Conservation (phyloP, 495 filamentous ascomycete species). For the Annulohypoxylon moriforme region DNA sequence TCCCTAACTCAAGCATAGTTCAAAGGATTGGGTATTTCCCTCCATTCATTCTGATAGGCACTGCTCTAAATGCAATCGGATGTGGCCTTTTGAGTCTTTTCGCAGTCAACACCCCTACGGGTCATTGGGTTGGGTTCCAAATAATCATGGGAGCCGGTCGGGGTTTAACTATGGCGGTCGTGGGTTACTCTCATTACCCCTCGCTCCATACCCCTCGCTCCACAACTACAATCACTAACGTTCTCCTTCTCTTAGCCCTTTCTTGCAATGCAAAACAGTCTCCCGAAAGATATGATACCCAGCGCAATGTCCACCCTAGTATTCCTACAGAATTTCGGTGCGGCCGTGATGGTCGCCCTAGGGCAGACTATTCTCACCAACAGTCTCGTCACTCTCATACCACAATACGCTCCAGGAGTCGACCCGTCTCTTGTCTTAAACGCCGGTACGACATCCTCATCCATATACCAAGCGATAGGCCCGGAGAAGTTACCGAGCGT, state of each 20-base stretch:
- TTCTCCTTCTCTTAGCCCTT: neutral
- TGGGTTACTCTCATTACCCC: neutral
- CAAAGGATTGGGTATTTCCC: conserved; percentile 59
- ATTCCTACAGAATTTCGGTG: conserved; percentile 49
- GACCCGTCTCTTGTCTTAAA: conserved; percentile 44
- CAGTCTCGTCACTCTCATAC: conserved; percentile 34
- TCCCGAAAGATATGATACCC: conserved; percentile 35
- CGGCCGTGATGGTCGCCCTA: conserved; percentile 48
- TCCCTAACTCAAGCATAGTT: conserved; percentile 12
- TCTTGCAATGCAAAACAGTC: conserved; percentile 46
- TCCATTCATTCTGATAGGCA: conserved; percentile 57
- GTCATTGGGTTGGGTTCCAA: conserved; percentile 70
- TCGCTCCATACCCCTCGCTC: no score
- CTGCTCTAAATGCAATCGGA: conserved; percentile 62
- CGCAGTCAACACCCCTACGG: conserved; percentile 51
- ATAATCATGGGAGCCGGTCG: conserved; percentile 63
- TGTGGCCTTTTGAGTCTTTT: conserved; percentile 62
- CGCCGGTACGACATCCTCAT: conserved; percentile 45
- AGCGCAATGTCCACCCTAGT: conserved; percentile 48
- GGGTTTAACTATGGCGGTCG: conserved; percentile 59
- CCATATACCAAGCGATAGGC: neutral
- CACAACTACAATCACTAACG: neutral
- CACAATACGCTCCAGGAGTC: conserved; percentile 45
- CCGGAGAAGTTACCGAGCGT: neutral
- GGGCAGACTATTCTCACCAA: conserved; percentile 50